These are phyloP conservation scores for Stemphylium beticola DNA, from an alignment of 2,329 filamentous ascomycete genomes.

Conservation along the genomic window DNA sequence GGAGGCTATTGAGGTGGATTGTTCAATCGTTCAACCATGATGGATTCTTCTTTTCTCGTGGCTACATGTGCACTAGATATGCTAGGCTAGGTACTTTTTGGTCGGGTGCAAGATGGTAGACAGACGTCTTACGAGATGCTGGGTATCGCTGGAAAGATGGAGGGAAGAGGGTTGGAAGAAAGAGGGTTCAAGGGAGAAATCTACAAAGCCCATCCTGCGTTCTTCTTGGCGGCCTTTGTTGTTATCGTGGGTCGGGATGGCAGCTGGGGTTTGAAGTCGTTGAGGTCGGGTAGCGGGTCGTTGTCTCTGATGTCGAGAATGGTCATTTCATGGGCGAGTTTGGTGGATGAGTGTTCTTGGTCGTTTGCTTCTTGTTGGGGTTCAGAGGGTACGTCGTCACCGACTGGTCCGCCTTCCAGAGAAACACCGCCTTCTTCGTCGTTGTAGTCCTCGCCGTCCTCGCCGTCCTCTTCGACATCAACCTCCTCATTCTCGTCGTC, in stretches of 20 bases:
- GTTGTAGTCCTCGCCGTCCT: conserved; percentile 11
- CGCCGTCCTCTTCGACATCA: conserved; percentile 4
- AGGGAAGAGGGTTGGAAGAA: background rate
- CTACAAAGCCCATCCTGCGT: conserved; percentile 44
- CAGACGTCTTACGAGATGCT: background rate
- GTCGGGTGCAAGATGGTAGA: background rate
- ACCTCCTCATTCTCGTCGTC: conserved; percentile 6
- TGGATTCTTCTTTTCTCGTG: background rate
- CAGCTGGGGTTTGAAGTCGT: conserved; percentile 34
- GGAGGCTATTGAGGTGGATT: no score
- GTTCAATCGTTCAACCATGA: background rate
- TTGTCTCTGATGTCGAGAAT: conserved; percentile 47
- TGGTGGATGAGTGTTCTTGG: conserved; percentile 1
- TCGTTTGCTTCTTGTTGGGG: background rate
- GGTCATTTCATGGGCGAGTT: conserved; percentile 42
- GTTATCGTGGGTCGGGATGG: conserved; percentile 32
- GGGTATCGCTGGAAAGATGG: conserved; percentile 11
- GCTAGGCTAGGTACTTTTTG: background rate
- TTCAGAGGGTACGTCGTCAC: conserved; percentile 1
- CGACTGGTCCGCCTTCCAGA: conserved; percentile 8
- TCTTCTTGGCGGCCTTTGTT: conserved; percentile 46
- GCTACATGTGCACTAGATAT: background rate
- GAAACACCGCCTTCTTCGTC: conserved; percentile 4
- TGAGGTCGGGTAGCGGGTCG: conserved; percentile 42
- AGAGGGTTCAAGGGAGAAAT: background rate